phyloP scores from a whole-genome alignment of 1,139 yeast species.

The Meyerozyma athensensis region DNA sequence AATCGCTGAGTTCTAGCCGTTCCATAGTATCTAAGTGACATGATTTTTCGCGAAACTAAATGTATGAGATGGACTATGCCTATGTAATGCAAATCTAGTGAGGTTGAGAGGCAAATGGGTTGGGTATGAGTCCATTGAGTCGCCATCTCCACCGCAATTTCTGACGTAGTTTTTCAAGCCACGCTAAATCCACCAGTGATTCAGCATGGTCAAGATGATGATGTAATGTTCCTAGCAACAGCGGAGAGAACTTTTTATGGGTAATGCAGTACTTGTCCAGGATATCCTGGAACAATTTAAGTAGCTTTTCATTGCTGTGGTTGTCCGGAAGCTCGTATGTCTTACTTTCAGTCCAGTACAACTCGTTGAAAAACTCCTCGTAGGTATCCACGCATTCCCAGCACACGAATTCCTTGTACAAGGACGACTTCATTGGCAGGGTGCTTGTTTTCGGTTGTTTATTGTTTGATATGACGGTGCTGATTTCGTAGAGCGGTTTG shows the following conservation, averaged over 20 bases:
- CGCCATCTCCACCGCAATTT: conserved; percentile 33
- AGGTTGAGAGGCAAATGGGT: too few species aligned
- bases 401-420: conserved; percentile 55
- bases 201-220: neutral
- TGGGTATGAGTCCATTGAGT: conserved; percentile 20
- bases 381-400: conserved; percentile 57
- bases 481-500: conserved; percentile 59
- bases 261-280: neutral
- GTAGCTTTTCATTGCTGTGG: conserved; percentile 4
- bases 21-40: too few species aligned
- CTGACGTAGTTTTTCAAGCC: conserved; percentile 25
- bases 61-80: too few species aligned
- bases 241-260: neutral
- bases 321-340: neutral
- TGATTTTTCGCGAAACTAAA: too few species aligned
- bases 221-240: conserved; percentile 1
- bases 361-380: conserved; percentile 46
- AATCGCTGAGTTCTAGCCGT: neutral
- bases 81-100: too few species aligned
- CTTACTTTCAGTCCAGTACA: conserved; percentile 13
- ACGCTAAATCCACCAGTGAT: conserved; percentile 15
- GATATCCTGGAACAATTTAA: neutral
- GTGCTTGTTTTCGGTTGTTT: conserved; percentile 11
- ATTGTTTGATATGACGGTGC: conserved; percentile 36
- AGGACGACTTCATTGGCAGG: conserved; percentile 16